Evolutionary conservation across 2,329 filamentous ascomycete genomes (phyloP).

Genomic region (Paramyrothecium sp.): DNA sequence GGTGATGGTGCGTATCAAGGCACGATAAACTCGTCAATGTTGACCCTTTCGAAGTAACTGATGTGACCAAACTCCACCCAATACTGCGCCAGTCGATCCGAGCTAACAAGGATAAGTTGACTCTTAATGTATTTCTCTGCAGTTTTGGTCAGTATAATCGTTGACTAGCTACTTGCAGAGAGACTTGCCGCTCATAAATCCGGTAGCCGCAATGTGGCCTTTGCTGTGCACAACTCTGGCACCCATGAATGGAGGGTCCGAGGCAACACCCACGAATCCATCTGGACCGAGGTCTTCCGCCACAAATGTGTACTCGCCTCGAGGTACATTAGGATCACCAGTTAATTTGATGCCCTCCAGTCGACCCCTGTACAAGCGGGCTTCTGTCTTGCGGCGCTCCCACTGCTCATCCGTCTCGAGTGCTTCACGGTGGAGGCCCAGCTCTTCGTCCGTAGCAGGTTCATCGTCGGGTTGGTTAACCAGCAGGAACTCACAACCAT

Average conservation of each 20-base stretch:
- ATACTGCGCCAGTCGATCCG: constrained; percentile 76
- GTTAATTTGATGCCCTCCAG: constrained; percentile 88
- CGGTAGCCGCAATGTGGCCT: constrained; percentile 74
- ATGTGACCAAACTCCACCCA: constrained; percentile 68
- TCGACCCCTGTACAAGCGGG: constrained; percentile 59
- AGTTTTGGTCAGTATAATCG: neutral
- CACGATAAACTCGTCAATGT: constrained; percentile 51
- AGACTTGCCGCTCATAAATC: constrained; percentile 68
- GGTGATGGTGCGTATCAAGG: constrained; percentile 3
- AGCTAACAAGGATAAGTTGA: constrained; percentile 75
- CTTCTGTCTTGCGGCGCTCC: constrained; percentile 40
- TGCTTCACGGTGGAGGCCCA: constrained; percentile 35
- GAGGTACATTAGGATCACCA: constrained; percentile 84
- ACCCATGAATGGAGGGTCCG: constrained; percentile 69
- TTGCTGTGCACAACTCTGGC: constrained; percentile 69
- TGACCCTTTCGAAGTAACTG: constrained; percentile 58
- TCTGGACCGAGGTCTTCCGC: constrained; percentile 71
- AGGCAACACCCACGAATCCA: constrained; percentile 63
- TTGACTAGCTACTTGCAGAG: neutral
- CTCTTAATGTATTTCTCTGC: constrained; percentile 72
- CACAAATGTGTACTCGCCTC: constrained; percentile 81
- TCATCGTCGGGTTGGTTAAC: constrained; percentile 68
- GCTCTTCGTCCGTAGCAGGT: constrained; percentile 33
- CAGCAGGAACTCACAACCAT: constrained; percentile 86
- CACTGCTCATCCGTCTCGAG: constrained; percentile 46